phyloP scores from a whole-genome alignment of 257 asterid genomes.

The Solanum sejunctum region DNA sequence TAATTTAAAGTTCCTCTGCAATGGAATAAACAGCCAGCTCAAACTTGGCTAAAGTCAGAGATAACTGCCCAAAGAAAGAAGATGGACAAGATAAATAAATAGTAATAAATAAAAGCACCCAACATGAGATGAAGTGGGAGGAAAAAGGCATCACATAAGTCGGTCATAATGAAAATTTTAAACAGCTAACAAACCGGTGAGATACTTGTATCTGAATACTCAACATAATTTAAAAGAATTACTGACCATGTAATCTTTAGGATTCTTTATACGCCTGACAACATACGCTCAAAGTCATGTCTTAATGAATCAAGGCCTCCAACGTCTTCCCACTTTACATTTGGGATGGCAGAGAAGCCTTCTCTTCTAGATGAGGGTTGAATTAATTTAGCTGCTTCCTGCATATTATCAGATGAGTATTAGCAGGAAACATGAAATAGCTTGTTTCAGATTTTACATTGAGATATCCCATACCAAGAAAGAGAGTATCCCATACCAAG shows the following conservation, averaged over 20 bases:
- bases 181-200: not conserved
- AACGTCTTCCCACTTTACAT: conserved; percentile 83
- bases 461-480: not conserved
- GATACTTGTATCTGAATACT: not conserved
- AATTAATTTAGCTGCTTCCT: conserved; percentile 74
- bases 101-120: not conserved
- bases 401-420: conserved; percentile 10
- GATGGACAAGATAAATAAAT: not conserved
- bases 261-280: conserved; percentile 52
- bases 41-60: not conserved
- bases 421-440: not conserved
- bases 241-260: conserved; percentile 61
- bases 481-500: not conserved
- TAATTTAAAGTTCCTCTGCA: not conserved
- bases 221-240: not conserved
- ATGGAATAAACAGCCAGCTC: not conserved
- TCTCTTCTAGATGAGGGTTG: conserved; percentile 85
- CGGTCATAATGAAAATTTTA: not conserved
- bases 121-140: not conserved
- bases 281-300: conserved; percentile 53
- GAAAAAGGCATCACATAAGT: not conserved
- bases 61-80: not conserved
- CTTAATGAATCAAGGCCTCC: conserved; percentile 74
- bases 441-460: not conserved
- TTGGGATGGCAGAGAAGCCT: conserved; percentile 83